These are phyloP conservation scores for Jimgerdemannia lactiflua DNA, from an alignment of 192 early-diverging fungal genomes.

Conservation along the genomic window DNA sequence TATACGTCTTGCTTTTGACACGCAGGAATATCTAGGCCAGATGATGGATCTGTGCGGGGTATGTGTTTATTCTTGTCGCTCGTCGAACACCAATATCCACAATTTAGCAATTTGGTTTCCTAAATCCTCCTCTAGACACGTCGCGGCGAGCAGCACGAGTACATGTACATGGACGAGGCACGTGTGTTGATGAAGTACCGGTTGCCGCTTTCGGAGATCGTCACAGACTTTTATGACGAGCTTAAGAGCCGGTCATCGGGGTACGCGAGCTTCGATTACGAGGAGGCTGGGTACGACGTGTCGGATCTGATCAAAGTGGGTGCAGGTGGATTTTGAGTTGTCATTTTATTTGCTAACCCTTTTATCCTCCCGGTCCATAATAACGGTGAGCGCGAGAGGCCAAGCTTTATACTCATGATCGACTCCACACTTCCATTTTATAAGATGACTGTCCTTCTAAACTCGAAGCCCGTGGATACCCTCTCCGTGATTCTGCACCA, in stretches of 20 bases:
- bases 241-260: constrained; percentile 90
- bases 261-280: constrained; percentile 94
- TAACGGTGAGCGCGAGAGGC: constrained; percentile 3
- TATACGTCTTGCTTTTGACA: background rate
- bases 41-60: constrained; percentile 78
- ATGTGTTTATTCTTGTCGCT: constrained; percentile 5
- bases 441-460: constrained; percentile 84
- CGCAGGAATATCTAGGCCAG: constrained; percentile 65
- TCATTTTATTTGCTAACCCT: constrained; percentile 2
- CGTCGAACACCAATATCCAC: background rate
- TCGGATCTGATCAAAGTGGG: constrained; percentile 84
- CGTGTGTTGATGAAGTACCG: constrained; percentile 84
- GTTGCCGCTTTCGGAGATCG: constrained; percentile 90
- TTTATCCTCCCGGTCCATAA: constrained; percentile 14
- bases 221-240: constrained; percentile 94
- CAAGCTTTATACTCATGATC: background rate
- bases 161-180: constrained; percentile 83
- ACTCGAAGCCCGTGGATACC: constrained; percentile 90
- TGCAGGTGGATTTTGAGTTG: background rate
- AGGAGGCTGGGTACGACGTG: constrained; percentile 82
- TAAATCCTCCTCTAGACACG: constrained; percentile 42
- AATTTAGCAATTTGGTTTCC: background rate
- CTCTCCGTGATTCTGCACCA: constrained; percentile 87
- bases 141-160: constrained; percentile 84
- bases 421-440: background rate